Base-by-base conservation (phyloP, 306 rosid species). In the Pterocarpus santalinus region DNA sequence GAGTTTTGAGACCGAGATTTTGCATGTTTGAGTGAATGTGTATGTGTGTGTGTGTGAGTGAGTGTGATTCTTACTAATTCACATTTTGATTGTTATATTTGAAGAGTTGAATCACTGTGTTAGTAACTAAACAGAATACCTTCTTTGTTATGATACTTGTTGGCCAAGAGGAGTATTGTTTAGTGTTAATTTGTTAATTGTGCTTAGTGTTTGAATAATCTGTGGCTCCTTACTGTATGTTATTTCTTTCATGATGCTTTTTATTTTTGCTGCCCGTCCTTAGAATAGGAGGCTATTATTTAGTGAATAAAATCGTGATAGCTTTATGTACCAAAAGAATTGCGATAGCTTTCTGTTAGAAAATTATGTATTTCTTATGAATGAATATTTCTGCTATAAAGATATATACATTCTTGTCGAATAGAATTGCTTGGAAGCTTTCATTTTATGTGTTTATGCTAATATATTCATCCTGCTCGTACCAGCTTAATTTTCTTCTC, bases 121-220 rank as follows among this genome's bases (percentile, higher is more conserved):
- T 8, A 57, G 32, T 71, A 56, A 33, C 68, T 76, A 46, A 73
- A 56, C 44, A 16, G 28, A 65, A 62, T 22, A n/a, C 56, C 57
- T 43, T 44, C 16, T 56, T 28, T 75, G 77, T 62, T 52, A 8
- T 30, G 72, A 56, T 56, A 43, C 35, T 76, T 63, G 65, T 43
- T 80, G 82, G 35, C 41, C 43, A 53, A 16, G 28, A 56, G 57
- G 61, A 63, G 72, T 58, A 64, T 44, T 73, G 66, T 55, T 28
- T 15, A 33, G 51, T 80, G 17, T 47, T 67, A 62, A 10, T 15
- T 60, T 49, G 39, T 65, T 35, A 56, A 65, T 14, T n/a, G 67
- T 5, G 72, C 68, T 28, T 69, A 55, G 47, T 34, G 51, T 65
- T 84, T 57, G 65, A 84, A 36, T 69, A 52, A 62, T 84, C 57